A percentile compares a stretch with the other conserved stretches of the same genome.
phyloP scores from a whole-genome alignment of 495 filamentous ascomycete genomes.

The Aspergillus haitiensis region DNA sequence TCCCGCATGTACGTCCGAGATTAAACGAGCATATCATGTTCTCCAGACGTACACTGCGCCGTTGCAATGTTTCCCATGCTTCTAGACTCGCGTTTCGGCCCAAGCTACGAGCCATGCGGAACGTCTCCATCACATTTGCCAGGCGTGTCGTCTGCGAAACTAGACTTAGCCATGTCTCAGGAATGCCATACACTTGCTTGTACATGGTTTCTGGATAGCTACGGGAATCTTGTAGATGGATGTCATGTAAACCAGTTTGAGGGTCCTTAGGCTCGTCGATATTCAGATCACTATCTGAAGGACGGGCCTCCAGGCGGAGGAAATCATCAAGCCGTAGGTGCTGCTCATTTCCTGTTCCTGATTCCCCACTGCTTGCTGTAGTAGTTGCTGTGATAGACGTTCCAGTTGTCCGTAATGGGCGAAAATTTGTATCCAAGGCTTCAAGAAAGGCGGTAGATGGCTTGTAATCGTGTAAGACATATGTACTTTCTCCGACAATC shows the following conservation, averaged over 20 bases:
- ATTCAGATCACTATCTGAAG: conserved; percentile 37
- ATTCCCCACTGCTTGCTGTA: not conserved
- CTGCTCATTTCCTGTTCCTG: not conserved
- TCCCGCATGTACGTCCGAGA: conserved; percentile 16
- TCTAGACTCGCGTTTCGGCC: conserved; percentile 21
- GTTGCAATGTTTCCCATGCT: conserved; percentile 34
- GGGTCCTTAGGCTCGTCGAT: conserved; percentile 38
- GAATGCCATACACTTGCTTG: conserved; percentile 38
- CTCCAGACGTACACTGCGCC: conserved; percentile 34
- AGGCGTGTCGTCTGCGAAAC: conserved; percentile 39
- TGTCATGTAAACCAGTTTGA: conserved; percentile 31
- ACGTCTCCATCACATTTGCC: conserved; percentile 36
- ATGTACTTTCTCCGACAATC: conserved; percentile 40
- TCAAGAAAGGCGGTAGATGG: conserved; percentile 30
- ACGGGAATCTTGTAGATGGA: conserved; percentile 39
- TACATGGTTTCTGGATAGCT: conserved; percentile 34
- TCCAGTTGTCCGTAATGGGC: conserved; percentile 11
- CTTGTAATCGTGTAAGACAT: conserved; percentile 36
- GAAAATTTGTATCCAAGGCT: conserved; percentile 20
- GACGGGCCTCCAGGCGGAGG: conserved; percentile 31
- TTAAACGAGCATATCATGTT: conserved; percentile 39
- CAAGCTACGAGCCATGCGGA: conserved; percentile 20
- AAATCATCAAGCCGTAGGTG: conserved; percentile 34
- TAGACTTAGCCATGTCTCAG: conserved; percentile 40
- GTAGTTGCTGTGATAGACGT: not conserved